Evolutionary conservation across 1,284 basidiomycete genomes (phyloP).

Genomic region (Ceratobasidium papillatum): DNA sequence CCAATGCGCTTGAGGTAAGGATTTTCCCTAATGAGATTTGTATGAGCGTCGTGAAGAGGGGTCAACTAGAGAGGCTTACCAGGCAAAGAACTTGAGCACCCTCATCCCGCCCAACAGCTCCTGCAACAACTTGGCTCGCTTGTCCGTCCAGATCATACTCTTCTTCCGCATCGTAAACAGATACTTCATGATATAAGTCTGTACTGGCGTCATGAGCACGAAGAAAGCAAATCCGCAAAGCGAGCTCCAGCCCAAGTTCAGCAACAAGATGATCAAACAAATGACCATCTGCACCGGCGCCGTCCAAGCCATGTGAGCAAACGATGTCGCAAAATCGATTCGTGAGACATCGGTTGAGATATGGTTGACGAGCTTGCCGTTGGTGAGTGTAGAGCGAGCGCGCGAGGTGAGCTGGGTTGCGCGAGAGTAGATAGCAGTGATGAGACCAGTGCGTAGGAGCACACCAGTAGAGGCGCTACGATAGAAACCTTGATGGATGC

Average conservation of each 20-base stretch:
- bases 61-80: constrained; percentile 71
- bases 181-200: constrained; percentile 76
- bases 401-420: constrained; percentile 82
- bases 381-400: constrained; percentile 82
- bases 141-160: constrained; percentile 90
- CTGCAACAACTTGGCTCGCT: constrained; percentile 81
- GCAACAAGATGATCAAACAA: constrained; percentile 73
- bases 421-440: constrained; percentile 86
- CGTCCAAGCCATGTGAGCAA: constrained; percentile 73
- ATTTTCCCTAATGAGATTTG: constrained; percentile 46
- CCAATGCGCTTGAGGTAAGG: constrained; percentile 66
- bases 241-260: constrained; percentile 80
- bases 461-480: constrained; percentile 78
- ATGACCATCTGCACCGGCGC: constrained; percentile 76
- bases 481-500: constrained; percentile 84
- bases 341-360: constrained; percentile 92
- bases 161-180: constrained; percentile 77
- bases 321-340: constrained; percentile 65
- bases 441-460: constrained; percentile 84
- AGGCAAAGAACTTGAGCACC: constrained; percentile 90
- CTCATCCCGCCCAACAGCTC: constrained; percentile 71
- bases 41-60: background rate
- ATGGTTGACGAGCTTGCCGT: constrained; percentile 89
- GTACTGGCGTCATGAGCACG: constrained; percentile 68
- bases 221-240: constrained; percentile 87